Percentiles rank a stretch among this genome's conserved stretches.
Conservation (phyloP, 345 rosid genomes). For the Hevea brasiliensis region DNA sequence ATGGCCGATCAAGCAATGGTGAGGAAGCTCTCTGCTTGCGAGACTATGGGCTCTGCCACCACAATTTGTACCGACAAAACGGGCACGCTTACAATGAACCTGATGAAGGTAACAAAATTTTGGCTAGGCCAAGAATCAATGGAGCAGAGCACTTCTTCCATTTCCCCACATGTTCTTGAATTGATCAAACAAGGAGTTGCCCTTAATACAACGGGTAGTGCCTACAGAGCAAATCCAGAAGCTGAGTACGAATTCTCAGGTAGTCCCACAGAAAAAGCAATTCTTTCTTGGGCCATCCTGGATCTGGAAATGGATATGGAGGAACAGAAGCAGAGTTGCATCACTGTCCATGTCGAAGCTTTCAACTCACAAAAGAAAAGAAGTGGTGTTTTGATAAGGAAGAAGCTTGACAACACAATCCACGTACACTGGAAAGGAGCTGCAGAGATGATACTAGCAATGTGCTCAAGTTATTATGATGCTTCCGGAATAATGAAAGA, state of each 20-base stretch:
- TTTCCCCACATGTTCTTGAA: slow-evolving; percentile 39
- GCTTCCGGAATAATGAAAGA: slow-evolving; percentile 40
- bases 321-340: slow-evolving; percentile 39
- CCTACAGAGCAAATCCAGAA: slow-evolving; percentile 32
- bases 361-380: slow-evolving; percentile 70
- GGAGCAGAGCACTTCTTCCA: slow-evolving; percentile 8
- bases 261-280: slow-evolving; percentile 71
- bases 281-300: slow-evolving; percentile 66
- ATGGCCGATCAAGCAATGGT: slow-evolving; percentile 87
- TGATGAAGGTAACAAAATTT: slow-evolving; percentile 63
- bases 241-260: slow-evolving; percentile 54
- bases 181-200: slow-evolving; percentile 58
- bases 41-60: slow-evolving; percentile 85
- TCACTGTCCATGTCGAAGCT: slow-evolving; percentile 56
- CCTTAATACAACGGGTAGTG: slow-evolving; percentile 64
- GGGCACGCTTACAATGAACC: slow-evolving; percentile 70
- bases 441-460: slow-evolving; percentile 68
- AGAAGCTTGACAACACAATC: slow-evolving; percentile 30
- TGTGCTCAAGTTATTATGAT: slow-evolving; percentile 59
- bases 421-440: slow-evolving; percentile 84
- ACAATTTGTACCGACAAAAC: slow-evolving; percentile 75
- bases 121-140: slow-evolving; percentile 56
- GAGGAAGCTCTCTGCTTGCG: slow-evolving; percentile 73
- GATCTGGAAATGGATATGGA: slow-evolving; percentile 52
- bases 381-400: slow-evolving; percentile 55